phyloP scores from a whole-genome alignment of 2,329 filamentous ascomycete genomes.

The Beauveria varroae region DNA sequence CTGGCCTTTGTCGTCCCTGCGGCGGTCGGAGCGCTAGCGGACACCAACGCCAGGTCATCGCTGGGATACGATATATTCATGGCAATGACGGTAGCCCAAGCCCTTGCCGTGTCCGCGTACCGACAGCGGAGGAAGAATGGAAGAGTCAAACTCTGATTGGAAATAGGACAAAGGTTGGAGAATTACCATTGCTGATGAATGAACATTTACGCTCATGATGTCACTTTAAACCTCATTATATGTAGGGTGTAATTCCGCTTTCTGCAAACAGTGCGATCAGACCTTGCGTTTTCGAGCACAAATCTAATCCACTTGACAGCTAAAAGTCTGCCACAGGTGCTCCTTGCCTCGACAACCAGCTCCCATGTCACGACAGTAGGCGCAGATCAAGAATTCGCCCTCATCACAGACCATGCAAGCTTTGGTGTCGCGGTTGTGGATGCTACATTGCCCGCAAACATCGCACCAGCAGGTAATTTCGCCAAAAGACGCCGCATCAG shows the following conservation, averaged over 20 bases:
- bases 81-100: not conserved
- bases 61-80: not conserved
- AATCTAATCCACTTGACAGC: not conserved
- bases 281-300: no score
- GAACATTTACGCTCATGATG: no score
- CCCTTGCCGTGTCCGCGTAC: not conserved
- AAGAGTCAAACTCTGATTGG: not conserved
- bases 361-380: not conserved
- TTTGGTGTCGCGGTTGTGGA: not conserved
- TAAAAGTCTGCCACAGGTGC: not conserved
- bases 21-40: not conserved
- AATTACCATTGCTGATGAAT: no score
- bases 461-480: conserved; percentile 12
- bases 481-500: not conserved
- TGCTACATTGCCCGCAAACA: conserved; percentile 12
- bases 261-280: no score
- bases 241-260: no score
- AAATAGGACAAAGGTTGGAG: no score
- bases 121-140: not conserved
- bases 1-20: not conserved
- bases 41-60: not conserved
- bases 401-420: conserved; percentile 12
- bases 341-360: not conserved
- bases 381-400: conserved; percentile 14
- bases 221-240: no score